These are phyloP conservation scores for Pseudogymnoascus sp. DNA, from an alignment of 2,329 filamentous ascomycete genomes.

Conservation along the genomic window DNA sequence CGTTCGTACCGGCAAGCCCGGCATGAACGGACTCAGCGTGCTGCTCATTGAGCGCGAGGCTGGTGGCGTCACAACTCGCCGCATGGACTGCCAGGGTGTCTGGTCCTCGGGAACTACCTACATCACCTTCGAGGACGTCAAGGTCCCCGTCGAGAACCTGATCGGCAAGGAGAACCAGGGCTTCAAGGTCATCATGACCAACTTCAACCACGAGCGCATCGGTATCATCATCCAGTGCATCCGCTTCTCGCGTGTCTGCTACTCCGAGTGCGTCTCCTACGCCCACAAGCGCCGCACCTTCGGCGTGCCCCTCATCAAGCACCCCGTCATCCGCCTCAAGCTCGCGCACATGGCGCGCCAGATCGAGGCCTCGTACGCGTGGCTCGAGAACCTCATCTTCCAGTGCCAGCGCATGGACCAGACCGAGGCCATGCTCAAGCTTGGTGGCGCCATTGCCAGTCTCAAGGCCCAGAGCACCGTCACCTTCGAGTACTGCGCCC, in stretches of 20 bases:
- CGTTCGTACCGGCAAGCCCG: constrained; percentile 78
- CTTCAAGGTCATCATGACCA: constrained; percentile 99
- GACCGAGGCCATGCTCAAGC: constrained; percentile 89
- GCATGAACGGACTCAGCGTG: constrained; percentile 89
- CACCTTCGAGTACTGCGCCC: constrained; percentile 95
- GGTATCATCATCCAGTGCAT: constrained; percentile 97
- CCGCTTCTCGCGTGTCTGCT: constrained; percentile 93
- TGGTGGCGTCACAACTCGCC: constrained; percentile 82
- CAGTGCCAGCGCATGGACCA: constrained; percentile 92
- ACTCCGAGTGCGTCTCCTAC: constrained; percentile 94
- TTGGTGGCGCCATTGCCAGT: constrained; percentile 87
- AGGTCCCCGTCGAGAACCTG: constrained; percentile 98
- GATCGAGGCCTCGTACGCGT: constrained; percentile 94
- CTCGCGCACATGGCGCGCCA: constrained; percentile 97
- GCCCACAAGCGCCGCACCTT: constrained; percentile 96
- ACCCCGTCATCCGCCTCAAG: constrained; percentile 95
- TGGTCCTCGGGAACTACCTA: constrained; percentile 95
- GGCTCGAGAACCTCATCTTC: constrained; percentile 92
- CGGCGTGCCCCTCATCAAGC: constrained; percentile 91
- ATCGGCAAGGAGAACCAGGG: constrained; percentile 97
- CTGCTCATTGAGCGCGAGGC: constrained; percentile 82
- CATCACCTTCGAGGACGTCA: constrained; percentile 97
- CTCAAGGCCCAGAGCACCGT: constrained; percentile 91
- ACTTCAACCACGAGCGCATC: constrained; percentile 99
- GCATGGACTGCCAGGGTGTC: constrained; percentile 98